Base-by-base conservation (phyloP, 2,329 filamentous ascomycete genomes). In the Colletotrichum acutatum region DNA sequence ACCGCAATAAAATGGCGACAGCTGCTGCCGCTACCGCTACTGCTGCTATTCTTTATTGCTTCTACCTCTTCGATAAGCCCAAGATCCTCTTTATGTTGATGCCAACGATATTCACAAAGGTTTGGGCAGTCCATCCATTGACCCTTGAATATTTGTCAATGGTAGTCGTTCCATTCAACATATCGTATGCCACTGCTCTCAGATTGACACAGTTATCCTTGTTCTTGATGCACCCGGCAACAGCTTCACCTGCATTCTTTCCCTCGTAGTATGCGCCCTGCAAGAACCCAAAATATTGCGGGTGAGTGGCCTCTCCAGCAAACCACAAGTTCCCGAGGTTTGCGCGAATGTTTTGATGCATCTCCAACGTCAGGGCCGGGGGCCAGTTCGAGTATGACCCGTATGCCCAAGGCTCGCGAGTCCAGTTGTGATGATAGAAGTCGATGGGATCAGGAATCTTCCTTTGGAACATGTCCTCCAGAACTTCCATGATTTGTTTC, bases 301-400 rank as follows among this genome's bases (percentile, higher is more conserved):
- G 85, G 54, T 88, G 91, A 0, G 87, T 92, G 1, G 88, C 89
- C 78, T 93, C 91, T 0, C 91, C 91, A 0, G 91, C 90, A 74
- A 92, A 93, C 83, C 87, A 92, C 3, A 93, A 78, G 0, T 89
- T 81, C 9, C 86, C 86, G 0, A 91, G 80, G 72, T 92, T 92
- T n/a, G 91, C 90, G 1, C 91, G 87, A 12, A 93, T 83, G 75
- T 93, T 93, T 78, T 93, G 88, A 75, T 93, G 91, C 82, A 86
- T 89, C 77, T 92, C 88, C 0, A 93, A 82, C 0, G 89, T 91
- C 56, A 90, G 90, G 0, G 89, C 89, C 0, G 87, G 82, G 0
- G 91, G 91, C 92, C 91, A 93, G 78, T 93, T 93, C 49, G 89
- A 91, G 80, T 92, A 93, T 26, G 87, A 90, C 4, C 91, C 91